Evolutionary conservation across 1,284 basidiomycete genomes (phyloP).

Genomic region (Ganoderma boninense): DNA sequence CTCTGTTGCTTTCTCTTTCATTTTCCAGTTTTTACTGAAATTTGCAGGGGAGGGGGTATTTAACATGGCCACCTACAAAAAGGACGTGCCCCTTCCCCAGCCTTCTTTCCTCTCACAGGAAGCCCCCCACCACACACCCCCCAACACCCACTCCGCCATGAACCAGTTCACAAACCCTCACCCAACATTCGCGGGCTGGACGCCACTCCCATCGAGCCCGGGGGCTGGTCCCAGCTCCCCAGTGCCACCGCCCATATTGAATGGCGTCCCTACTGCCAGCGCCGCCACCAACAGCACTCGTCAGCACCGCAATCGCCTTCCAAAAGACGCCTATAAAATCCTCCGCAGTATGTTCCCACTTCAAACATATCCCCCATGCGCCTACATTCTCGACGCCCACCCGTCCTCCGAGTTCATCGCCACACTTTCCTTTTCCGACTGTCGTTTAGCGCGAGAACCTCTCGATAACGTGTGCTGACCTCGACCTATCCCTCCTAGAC

Average conservation of each 20-base stretch:
- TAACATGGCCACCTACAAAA: slow-evolving; percentile 1
- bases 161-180: slow-evolving; percentile 3
- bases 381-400: too few species aligned
- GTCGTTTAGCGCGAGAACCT: not conserved
- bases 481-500: not conserved
- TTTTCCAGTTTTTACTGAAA: not conserved
- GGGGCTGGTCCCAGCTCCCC: not conserved
- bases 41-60: not conserved
- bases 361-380: not conserved
- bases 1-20: not conserved
- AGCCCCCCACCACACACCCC: not conserved
- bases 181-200: slow-evolving; percentile 17
- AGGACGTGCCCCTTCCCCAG: not conserved
- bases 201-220: slow-evolving; percentile 10
- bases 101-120: slow-evolving; percentile 2
- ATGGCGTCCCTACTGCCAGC: not conserved
- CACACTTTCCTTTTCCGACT: not conserved
- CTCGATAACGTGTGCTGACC: not conserved
- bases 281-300: not conserved
- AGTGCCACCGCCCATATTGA: not conserved
- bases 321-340: slow-evolving; percentile 19
- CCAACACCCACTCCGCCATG: not conserved
- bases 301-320: slow-evolving; percentile 11
- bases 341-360: slow-evolving; percentile 16
- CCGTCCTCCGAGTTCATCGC: not conserved